Base-by-base conservation (phyloP, 345 rosid species). In the Aurinia saxatilis region DNA sequence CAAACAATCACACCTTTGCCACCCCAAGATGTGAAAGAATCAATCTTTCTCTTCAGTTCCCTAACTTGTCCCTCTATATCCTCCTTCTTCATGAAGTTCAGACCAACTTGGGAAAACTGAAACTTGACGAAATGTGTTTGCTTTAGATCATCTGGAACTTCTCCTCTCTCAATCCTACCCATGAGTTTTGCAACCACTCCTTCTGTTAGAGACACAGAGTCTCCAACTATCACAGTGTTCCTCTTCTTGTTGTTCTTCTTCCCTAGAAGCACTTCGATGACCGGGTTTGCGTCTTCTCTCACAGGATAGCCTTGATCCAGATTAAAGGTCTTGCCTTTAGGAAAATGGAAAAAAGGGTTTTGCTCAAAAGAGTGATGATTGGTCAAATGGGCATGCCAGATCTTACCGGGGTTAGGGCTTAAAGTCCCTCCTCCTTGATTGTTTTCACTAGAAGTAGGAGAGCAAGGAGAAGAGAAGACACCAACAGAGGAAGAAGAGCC, bases 381-480 rank as follows among this genome's bases (percentile, higher is more conserved):
- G 38, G 79, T 49, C 68, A 86, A 66, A 54, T 80, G 82, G 30
- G 73, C 54, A 48, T 79, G 88, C 88, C 88, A 84, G 37, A 84
- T 76, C 64, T 71, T 72, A 67, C 57, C 68, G 48, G 81, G 80
- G 60, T 66, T 83, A 71, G 75, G 75, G 60, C 71, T 71, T 71
- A 65, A 5, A 40, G 66, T 65, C 56, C 70, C 75, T 5, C 70
- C 71, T 63, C 70, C 57, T 70, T 73, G 80, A 75, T 72, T 82
- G 48, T 72, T 74, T 36, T 81, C 81, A 39, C 65, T 18, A 2
- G 73, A 61, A 69, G 89, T 49, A 54, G 97, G 97, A 68, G 95
- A 90, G 45, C 80, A 76, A 39, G 97, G 97, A 13, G 93, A 91
- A 59, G 95, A 90, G 73, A 87, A 87, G n/a, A 87, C 88, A 5